Evolutionary conservation across 1,139 yeast species (phyloP).

Genomic region (Taphrina wiesneri): DNA sequence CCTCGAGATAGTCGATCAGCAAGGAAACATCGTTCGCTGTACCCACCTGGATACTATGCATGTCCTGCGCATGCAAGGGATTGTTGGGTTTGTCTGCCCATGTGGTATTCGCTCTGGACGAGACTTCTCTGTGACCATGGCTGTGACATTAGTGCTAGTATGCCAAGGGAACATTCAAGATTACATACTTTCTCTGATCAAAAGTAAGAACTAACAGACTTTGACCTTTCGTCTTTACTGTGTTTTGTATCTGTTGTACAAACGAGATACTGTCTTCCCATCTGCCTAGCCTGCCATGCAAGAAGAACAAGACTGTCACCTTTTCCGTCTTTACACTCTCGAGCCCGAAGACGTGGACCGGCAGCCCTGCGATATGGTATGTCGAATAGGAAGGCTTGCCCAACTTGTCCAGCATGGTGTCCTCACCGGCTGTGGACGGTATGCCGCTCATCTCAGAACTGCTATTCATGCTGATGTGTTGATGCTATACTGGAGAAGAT

Average conservation of each 20-base stretch:
- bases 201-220: conserved; percentile 53
- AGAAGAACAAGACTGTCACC: conserved; percentile 33
- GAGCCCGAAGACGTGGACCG: conserved; percentile 42
- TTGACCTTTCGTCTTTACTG: conserved; percentile 7
- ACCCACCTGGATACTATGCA: conserved; percentile 53
- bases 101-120: conserved; percentile 14
- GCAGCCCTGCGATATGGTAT: conserved; percentile 41
- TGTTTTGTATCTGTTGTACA: conserved; percentile 8
- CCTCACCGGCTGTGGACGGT: conserved; percentile 6
- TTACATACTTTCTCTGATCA: conserved; percentile 67
- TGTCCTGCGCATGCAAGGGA: conserved; percentile 55
- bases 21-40: conserved; percentile 54
- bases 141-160: conserved; percentile 41
- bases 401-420: neutral
- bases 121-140: conserved; percentile 17
- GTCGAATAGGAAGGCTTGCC: neutral
- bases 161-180: conserved; percentile 44
- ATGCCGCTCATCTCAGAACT: conserved; percentile 6
- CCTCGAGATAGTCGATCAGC: conserved; percentile 55
- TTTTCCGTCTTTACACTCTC: conserved; percentile 32
- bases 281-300: conserved; percentile 34
- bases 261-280: conserved; percentile 17
- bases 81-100: conserved; percentile 43
- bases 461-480: conserved; percentile 4
- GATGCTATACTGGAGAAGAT: neutral